Percentiles rank a stretch among this genome's conserved stretches.
These are phyloP conservation scores for Blastobotrys chiropterorum DNA, from an alignment of 805 yeast genomes.

Conservation along the genomic window DNA sequence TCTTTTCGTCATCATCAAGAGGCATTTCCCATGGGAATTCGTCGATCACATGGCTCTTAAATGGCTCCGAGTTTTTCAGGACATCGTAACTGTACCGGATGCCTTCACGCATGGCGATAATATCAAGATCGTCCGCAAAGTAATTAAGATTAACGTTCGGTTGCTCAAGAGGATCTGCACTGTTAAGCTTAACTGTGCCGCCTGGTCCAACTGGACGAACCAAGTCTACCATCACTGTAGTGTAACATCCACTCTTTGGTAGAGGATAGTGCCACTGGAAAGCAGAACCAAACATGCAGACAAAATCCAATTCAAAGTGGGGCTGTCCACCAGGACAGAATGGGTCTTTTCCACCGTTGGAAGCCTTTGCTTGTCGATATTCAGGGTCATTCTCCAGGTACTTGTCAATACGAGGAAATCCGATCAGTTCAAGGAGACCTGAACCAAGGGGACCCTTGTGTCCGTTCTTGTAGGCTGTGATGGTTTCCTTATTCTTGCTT, in stretches of 20 bases:
- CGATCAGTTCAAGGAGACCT: constrained; percentile 20
- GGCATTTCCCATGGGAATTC: constrained; percentile 32
- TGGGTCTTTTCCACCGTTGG: constrained; percentile 28
- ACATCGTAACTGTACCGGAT: constrained; percentile 29
- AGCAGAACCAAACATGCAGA: constrained; percentile 25
- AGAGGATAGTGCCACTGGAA: constrained; percentile 29
- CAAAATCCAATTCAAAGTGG: constrained; percentile 27
- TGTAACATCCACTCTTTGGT: constrained; percentile 23
- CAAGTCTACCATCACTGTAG: constrained; percentile 26
- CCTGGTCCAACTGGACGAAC: constrained; percentile 28
- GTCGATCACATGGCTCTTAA: constrained; percentile 28
- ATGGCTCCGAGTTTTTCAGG: constrained; percentile 28
- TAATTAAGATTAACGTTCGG: constrained; percentile 27
- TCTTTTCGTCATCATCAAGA: constrained; percentile 28
- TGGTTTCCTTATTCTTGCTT: constrained; percentile 14
- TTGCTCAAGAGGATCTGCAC: constrained; percentile 24
- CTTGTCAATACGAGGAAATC: constrained; percentile 26
- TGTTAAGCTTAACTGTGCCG: constrained; percentile 26
- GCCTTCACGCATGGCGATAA: constrained; percentile 30
- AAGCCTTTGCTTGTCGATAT: constrained; percentile 21
- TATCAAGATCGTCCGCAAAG: constrained; percentile 30
- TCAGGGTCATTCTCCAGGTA: constrained; percentile 23
- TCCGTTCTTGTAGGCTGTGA: constrained; percentile 15
- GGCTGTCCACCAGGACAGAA: constrained; percentile 28
- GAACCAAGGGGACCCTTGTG: constrained; percentile 23